phyloP scores from a whole-genome alignment of 2,329 filamentous ascomycete genomes.

The Polytolypa hystricis region DNA sequence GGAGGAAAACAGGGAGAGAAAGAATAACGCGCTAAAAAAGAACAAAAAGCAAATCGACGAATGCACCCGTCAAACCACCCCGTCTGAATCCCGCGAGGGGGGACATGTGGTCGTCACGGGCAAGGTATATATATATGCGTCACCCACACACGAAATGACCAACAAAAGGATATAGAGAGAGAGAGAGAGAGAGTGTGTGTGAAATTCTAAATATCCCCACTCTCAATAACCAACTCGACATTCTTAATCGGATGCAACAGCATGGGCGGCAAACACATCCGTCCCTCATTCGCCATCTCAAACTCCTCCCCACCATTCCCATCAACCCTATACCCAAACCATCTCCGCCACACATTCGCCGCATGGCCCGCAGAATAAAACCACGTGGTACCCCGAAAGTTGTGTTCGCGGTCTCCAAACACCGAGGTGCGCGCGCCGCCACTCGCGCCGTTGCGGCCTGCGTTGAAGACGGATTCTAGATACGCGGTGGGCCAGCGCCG shows the following conservation, averaged over 20 bases:
- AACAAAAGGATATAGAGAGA: too few relatives aligned
- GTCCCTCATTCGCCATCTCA: constrained; percentile 61
- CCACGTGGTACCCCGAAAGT: constrained; percentile 78
- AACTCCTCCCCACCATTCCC: constrained; percentile 69
- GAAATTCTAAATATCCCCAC: too few relatives aligned
- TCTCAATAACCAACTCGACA: constrained; percentile 44
- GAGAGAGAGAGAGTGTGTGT: too few relatives aligned
- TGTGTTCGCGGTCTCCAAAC: constrained; percentile 78
- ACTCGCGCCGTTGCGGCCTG: constrained; percentile 59
- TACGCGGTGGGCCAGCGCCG: constrained; percentile 73
- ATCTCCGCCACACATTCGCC: constrained; percentile 68
- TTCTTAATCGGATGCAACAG: constrained; percentile 80
- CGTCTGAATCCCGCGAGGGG: too few relatives aligned
- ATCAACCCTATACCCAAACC: constrained; percentile 72
- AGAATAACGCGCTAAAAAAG: neutral
- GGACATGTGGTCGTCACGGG: too few relatives aligned
- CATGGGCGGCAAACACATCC: constrained; percentile 88
- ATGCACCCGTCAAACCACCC: too few relatives aligned
- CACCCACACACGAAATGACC: too few relatives aligned
- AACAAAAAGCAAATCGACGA: neutral
- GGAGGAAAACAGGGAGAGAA: neutral
- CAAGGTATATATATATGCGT: too few relatives aligned
- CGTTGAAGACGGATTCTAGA: constrained; percentile 70
- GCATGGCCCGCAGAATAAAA: constrained; percentile 83
- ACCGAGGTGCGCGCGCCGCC: constrained; percentile 63